Conservation (phyloP, 768 basidiomycete genomes). For the Suillus lakei region DNA sequence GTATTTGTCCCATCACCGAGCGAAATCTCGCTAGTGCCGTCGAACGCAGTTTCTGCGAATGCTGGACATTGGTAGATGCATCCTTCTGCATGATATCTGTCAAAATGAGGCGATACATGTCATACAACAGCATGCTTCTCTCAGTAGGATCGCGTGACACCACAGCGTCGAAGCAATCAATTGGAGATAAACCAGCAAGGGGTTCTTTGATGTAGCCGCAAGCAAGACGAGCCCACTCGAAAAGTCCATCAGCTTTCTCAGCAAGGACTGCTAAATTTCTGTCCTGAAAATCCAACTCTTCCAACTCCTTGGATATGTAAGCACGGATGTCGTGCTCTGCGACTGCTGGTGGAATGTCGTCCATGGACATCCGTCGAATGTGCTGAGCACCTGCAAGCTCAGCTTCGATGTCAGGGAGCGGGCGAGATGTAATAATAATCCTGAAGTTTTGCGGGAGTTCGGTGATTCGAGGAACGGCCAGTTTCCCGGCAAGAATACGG, state of each 20-base stretch:
- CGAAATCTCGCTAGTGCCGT: background rate
- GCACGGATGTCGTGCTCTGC: background rate
- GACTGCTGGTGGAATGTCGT: background rate
- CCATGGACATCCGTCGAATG: background rate
- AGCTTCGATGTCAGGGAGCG: background rate
- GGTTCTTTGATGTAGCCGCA: slow-evolving; percentile 8
- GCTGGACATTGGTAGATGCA: background rate
- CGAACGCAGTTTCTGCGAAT: background rate
- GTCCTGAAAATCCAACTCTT: background rate
- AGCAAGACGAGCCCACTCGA: slow-evolving; percentile 8
- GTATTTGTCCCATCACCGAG: slow-evolving; percentile 9
- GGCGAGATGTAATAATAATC: slow-evolving; percentile 15
- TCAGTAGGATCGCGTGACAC: background rate
- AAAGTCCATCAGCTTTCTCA: slow-evolving; percentile 4
- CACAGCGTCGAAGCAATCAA: background rate
- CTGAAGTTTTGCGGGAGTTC: slow-evolving; percentile 13
- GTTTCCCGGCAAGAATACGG: background rate
- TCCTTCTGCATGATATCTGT: slow-evolving; percentile 2
- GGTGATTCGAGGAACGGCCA: background rate
- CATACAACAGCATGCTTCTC: background rate
- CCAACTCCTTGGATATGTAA: slow-evolving; percentile 1
- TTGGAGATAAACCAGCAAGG: background rate
- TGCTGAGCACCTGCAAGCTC: background rate
- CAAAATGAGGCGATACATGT: slow-evolving; percentile 10
- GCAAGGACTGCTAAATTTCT: background rate